Percentiles rank a stretch among this genome's conserved stretches.
phyloP scores from a whole-genome alignment of 371 early-diverging fungal genomes.

The Mucor saturninus region DNA sequence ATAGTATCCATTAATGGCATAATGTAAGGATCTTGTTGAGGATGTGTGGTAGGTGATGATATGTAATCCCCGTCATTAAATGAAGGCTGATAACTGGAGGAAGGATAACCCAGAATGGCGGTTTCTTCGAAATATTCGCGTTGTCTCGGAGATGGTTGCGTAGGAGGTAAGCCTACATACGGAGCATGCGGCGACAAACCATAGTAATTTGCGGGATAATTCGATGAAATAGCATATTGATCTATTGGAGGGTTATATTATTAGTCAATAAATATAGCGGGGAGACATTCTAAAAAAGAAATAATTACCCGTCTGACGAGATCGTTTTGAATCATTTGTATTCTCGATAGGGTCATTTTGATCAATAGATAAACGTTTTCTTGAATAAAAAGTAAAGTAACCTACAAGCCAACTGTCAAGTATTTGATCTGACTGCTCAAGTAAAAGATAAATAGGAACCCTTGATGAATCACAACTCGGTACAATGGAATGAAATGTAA shows the following conservation, averaged over 20 bases:
- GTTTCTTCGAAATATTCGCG: conserved; percentile 20
- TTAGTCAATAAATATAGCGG: not conserved
- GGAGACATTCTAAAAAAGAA: not conserved
- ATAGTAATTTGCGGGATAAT: not conserved
- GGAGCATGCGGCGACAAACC: conserved; percentile 9
- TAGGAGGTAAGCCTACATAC: conserved; percentile 24
- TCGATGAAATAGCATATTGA: not conserved
- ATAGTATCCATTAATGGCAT: conserved; percentile 15
- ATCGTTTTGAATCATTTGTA: conserved; percentile 5
- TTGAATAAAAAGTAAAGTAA: conserved; percentile 13
- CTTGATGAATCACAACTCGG: conserved; percentile 12
- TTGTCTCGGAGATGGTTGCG: conserved; percentile 19
- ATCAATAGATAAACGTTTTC: conserved; percentile 19
- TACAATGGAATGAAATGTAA: conserved; percentile 20
- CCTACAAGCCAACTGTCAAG: conserved; percentile 26
- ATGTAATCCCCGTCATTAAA: not conserved
- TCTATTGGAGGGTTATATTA: not conserved
- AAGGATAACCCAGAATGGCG: not conserved
- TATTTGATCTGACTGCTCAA: conserved; percentile 15
- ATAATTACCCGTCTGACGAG: not conserved
- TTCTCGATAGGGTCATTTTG: not conserved
- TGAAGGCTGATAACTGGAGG: not conserved
- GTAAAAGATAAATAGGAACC: conserved; percentile 25
- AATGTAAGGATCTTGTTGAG: conserved; percentile 8
- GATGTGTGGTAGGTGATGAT: not conserved